Base-by-base conservation (phyloP, 2,329 filamentous ascomycete species). In the Aspergillus ruber region DNA sequence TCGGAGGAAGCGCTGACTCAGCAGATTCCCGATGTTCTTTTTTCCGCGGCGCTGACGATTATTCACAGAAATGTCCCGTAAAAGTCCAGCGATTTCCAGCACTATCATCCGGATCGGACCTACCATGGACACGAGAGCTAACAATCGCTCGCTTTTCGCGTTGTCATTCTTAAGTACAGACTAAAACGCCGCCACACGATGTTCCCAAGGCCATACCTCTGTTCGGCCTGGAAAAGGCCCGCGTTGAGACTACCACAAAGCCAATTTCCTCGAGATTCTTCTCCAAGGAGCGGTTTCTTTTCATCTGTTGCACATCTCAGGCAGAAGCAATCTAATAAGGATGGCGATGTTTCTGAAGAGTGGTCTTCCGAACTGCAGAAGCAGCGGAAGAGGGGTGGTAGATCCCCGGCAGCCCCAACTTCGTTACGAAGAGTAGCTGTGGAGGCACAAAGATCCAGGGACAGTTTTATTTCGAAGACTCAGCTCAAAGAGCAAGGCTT, bases 391-490 rank as follows among this genome's bases (percentile, higher is more conserved):
- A 78, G 79, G 53, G 64, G 68, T 6, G 60, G 66, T n/a, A 69
- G 78, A 51, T 71, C 72, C 20, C 72, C 78, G 3, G 74, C 76
- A 20, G 72, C 81, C 40, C 86, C 89, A 56, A 86, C 84, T 52
- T 93, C 88, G 2, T 74, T 96, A 27, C 83, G 91, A 47, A 81
- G 90, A 49, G 89, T 95, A 10, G 89, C 90, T 27, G 86, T 89
- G 15, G 89, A 93, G 59, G 90, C 90, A 15, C 89, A 95, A 69
- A 73, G 70, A 55, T 80, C 73, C 49, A 76, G 72, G 55, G 74
- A 75, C 57, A 73, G 73, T 1, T 72, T 80, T 54, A 69, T 83
- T 52, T 58, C 67, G 44, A 75, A 74, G 57, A 68, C 73, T 40
- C 59, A 63, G 43, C 57, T 67, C 10, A 58, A 56, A 44, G 66